Evolutionary conservation across 192 early-diverging fungal species (phyloP), one percentile per base, ranked within the genome.

Genomic region (Phycomyces blakesleeanus): DNA sequence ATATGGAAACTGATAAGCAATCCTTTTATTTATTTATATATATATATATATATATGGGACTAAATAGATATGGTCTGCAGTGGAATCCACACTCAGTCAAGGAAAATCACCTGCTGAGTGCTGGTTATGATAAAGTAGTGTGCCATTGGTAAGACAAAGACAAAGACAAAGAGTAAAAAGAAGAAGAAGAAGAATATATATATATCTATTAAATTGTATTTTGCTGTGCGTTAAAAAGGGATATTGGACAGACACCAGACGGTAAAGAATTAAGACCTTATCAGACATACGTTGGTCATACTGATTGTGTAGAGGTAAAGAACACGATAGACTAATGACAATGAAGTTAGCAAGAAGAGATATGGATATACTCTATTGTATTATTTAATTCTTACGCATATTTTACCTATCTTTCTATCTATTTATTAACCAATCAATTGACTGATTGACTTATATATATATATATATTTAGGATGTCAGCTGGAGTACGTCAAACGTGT

Each of bases 41-140:
- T n/a, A n/a, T n/a, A 0, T 0, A 54, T 0, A 10, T 26, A 0
- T 27, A 5, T 18, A 15, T 14, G 2, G 6, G 1, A 26, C 29
- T 26, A 55, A 55, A 21, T 44, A 91, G 91, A 51, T 93, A 93
- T 72, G 97, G 97, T 44, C 80, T 97, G 75, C 82, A 91, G 34
- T 98, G 97, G 97, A 94, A 88, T 78, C 85, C 83, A 41, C 79
- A 75, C 56, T 15, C 41, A 24, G 50, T 52, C 22, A 80, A 83
- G 55, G 83, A 90, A 54, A 93, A 93, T 42, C 81, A 88, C 55
- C 62, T 98, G 55, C 68, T 97, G 38, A 96, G 92, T 77, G 93
- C 92, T 29, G 92, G 93, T 3, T 93, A 92, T 69, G 97, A 97
- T 73, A 90, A 85, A 2, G 89, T 91, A 6, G 87, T 98, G 72